phyloP scores from a whole-genome alignment of 1,284 basidiomycete species.

The Polyporus tsugae region DNA sequence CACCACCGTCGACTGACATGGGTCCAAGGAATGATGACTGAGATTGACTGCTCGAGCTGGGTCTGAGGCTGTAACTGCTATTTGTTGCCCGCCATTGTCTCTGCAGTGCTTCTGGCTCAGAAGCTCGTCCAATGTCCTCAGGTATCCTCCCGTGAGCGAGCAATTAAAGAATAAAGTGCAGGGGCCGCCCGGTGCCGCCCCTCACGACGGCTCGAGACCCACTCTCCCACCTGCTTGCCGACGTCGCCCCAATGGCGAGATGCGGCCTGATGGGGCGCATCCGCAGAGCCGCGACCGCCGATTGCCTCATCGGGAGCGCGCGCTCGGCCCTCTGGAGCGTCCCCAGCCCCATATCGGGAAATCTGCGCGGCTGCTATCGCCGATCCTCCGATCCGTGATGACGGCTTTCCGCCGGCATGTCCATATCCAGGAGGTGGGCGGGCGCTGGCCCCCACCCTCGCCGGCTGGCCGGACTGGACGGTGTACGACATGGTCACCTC shows the following conservation, averaged over 20 bases:
- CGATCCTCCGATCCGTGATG: constrained; percentile 28
- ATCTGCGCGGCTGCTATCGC: constrained; percentile 18
- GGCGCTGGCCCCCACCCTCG: background rate
- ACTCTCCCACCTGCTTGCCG: constrained; percentile 14
- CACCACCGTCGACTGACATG: constrained; percentile 6
- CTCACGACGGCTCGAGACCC: constrained; percentile 1
- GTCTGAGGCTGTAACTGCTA: constrained; percentile 14
- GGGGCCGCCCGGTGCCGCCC: constrained; percentile 1
- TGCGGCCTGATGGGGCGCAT: too few species aligned
- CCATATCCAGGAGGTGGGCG: constrained; percentile 13
- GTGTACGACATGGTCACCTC: constrained; percentile 2
- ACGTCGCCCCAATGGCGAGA: constrained; percentile 8
- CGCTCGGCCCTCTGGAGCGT: constrained; percentile 8
- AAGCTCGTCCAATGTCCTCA: background rate
- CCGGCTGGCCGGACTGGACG: background rate
- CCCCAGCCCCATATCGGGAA: constrained; percentile 21
- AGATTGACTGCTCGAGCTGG: background rate
- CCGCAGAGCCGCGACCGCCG: constrained; percentile 8
- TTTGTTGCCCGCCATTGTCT: constrained; percentile 17
- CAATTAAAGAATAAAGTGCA: constrained; percentile 5
- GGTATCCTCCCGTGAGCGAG: constrained; percentile 2
- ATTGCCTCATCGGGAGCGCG: constrained; percentile 11
- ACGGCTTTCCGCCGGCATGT: constrained; percentile 26
- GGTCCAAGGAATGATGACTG: constrained; percentile 8
- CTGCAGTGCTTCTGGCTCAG: background rate